These are phyloP conservation scores for Cymbopogon citratus DNA, from an alignment of 176 grass and related monocot species.

Conservation along the genomic window DNA sequence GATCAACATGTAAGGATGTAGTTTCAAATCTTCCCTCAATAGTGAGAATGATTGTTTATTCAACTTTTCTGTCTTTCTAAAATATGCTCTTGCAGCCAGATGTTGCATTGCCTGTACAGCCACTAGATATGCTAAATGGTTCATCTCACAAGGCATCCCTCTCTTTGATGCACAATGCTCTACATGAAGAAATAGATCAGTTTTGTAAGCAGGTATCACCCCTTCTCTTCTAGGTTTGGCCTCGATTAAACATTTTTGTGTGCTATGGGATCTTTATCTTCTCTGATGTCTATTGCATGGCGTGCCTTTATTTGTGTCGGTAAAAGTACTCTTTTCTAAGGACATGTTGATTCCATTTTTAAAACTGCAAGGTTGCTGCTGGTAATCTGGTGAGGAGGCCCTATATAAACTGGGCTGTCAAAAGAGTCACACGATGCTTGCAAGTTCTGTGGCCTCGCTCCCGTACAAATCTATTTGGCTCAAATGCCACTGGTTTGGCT, in stretches of 20 bases:
- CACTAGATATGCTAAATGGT: constrained; percentile 60
- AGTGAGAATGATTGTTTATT: constrained; percentile 19
- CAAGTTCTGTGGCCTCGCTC: constrained; percentile 96
- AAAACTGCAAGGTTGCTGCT: constrained; percentile 66
- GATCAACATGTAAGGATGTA: constrained; percentile 91
- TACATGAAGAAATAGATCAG: constrained; percentile 93
- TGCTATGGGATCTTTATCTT: constrained; percentile 1
- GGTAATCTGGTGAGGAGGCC: constrained; percentile 75
- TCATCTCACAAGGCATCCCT: constrained; percentile 49
- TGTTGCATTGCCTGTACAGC: constrained; percentile 83
- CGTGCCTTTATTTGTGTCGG: background rate
- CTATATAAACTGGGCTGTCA: constrained; percentile 91
- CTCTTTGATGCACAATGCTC: constrained; percentile 67
- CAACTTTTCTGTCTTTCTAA: constrained; percentile 27
- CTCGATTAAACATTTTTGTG: too few species aligned
- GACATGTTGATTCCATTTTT: constrained; percentile 32
- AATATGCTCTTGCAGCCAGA: constrained; percentile 80
- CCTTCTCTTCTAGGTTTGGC: constrained; percentile 19
- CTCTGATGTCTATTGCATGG: constrained; percentile 10
- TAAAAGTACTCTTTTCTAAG: background rate
- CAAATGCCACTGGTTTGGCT: constrained; percentile 92
- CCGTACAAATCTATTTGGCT: constrained; percentile 90
- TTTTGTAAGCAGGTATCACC: constrained; percentile 84
- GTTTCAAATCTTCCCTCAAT: constrained; percentile 20
- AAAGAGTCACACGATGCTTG: constrained; percentile 82